Percentiles rank a stretch among this genome's conserved stretches.
These are phyloP conservation scores for Penicillium sp. DNA, from an alignment of 2,329 filamentous ascomycete species.

Conservation along the genomic window DNA sequence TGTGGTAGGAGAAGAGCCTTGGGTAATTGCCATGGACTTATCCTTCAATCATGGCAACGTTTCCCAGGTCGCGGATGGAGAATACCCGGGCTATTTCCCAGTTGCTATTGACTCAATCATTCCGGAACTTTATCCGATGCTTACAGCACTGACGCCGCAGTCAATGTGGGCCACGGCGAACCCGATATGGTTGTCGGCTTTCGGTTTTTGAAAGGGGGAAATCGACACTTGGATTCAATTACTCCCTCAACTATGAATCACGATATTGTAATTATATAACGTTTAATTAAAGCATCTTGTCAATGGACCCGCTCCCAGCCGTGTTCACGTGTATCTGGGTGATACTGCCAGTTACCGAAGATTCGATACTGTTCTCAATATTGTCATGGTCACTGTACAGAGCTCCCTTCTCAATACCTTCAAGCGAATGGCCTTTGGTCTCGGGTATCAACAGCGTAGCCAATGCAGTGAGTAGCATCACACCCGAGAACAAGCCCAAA, in stretches of 20 bases:
- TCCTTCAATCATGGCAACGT: background rate
- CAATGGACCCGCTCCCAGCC: background rate
- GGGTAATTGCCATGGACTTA: background rate
- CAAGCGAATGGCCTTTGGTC: background rate
- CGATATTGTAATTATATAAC: background rate
- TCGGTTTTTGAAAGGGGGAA: background rate
- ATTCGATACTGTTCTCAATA: background rate
- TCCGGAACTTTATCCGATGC: background rate
- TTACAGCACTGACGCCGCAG: background rate
- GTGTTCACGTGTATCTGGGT: background rate
- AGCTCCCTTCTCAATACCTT: background rate
- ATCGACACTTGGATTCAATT: background rate
- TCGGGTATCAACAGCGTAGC: background rate
- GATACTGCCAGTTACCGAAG: background rate
- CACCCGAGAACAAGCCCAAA: slow-evolving; percentile 8
- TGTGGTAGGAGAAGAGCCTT: background rate
- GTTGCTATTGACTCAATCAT: background rate
- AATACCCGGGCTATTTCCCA: too few species aligned
- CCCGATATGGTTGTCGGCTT: background rate
- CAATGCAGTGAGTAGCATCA: background rate
- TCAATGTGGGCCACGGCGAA: background rate
- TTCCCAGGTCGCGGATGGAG: background rate
- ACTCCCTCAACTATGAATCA: background rate
- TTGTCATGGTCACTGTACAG: background rate
- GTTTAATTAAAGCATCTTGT: background rate